Evolutionary conservation across 176 grass and related monocot genomes (phyloP).

Genomic region (Zoysia japonica): DNA sequence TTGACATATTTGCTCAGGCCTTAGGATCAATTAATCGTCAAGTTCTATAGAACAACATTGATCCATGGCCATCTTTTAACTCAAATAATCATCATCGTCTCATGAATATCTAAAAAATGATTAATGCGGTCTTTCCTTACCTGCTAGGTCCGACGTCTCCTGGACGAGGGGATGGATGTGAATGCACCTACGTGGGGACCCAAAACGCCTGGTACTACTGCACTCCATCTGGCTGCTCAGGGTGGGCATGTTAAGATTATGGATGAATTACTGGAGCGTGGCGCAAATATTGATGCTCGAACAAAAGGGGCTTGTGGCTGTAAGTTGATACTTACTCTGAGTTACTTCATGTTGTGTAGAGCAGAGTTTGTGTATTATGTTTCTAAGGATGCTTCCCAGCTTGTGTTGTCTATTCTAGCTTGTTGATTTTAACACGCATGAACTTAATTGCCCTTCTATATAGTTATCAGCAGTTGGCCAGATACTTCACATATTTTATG

Average conservation of each 20-base stretch:
- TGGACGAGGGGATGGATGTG: constrained; percentile 80
- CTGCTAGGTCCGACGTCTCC: constrained; percentile 68
- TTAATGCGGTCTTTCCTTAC: neutral
- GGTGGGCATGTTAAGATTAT: constrained; percentile 88
- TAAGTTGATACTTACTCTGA: constrained; percentile 48
- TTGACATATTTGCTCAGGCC: neutral
- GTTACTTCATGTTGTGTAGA: neutral
- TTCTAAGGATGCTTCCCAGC: neutral
- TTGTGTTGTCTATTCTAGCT: neutral
- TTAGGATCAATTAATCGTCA: neutral
- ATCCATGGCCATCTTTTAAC: neutral
- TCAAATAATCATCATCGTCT: neutral
- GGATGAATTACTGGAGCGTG: constrained; percentile 90
- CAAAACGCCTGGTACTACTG: constrained; percentile 74
- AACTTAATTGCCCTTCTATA: neutral
- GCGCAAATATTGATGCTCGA: constrained; percentile 94
- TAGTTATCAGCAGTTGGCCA: neutral
- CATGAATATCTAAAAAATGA: constrained; percentile 1
- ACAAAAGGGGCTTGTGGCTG: constrained; percentile 97
- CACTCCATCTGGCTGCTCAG: constrained; percentile 93
- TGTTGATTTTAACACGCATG: neutral
- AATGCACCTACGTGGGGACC: constrained; percentile 76
- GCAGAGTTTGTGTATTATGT: neutral
- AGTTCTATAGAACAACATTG: neutral
- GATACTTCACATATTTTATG: neutral